phyloP scores from a whole-genome alignment of 305 asterid genomes.

The Rubia peregrina region DNA sequence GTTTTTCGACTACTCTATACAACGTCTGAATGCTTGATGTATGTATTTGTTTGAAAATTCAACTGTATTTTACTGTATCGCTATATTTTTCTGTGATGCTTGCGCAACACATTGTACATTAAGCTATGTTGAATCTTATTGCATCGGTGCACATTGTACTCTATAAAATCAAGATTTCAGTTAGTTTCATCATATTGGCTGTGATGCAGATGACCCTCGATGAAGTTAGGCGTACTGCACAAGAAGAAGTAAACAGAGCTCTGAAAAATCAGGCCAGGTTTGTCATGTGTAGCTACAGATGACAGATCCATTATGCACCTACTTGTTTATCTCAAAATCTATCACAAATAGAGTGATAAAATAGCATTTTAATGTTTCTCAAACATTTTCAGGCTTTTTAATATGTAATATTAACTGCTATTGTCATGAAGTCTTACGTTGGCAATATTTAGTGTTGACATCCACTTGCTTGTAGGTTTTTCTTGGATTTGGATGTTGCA shows the following conservation, averaged over 20 bases:
- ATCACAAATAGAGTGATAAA: neutral
- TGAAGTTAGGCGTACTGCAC: constrained; percentile 93
- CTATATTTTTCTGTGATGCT: too few species aligned
- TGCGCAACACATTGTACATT: too few species aligned
- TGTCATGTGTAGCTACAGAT: constrained; percentile 16
- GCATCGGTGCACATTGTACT: neutral
- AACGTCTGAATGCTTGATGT: neutral
- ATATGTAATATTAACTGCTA: neutral
- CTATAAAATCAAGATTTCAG: neutral
- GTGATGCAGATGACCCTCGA: constrained; percentile 62
- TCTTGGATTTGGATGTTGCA: constrained; percentile 91
- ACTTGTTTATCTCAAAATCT: neutral
- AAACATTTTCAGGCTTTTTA: neutral
- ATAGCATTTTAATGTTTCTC: neutral
- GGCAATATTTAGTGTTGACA: constrained; percentile 2
- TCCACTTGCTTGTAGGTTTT: constrained; percentile 54
- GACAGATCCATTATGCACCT: neutral
- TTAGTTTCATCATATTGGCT: constrained; percentile 4
- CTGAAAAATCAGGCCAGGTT: constrained; percentile 82
- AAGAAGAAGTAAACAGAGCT: constrained; percentile 76
- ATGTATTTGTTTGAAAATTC: too few species aligned
- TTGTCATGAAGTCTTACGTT: neutral
- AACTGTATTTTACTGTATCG: too few species aligned
- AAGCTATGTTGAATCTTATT: too few species aligned
- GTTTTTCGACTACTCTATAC: neutral